These are phyloP conservation scores for Trametes cinnabarina DNA, from an alignment of 768 basidiomycete genomes.

Conservation along the genomic window DNA sequence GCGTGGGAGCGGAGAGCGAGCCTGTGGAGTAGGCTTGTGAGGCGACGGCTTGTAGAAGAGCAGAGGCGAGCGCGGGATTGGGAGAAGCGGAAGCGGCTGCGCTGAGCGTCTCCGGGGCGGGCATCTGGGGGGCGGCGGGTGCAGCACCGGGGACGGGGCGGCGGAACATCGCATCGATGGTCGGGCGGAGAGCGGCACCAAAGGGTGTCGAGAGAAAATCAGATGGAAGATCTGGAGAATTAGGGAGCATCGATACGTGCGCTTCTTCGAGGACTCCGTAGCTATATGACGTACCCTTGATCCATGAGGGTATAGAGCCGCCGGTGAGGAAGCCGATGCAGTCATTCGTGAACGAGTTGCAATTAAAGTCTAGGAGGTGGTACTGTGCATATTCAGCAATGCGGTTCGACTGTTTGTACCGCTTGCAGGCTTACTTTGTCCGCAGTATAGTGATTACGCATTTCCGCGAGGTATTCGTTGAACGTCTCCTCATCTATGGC, in stretches of 20 bases:
- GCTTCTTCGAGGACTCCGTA: background rate
- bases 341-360: constrained; percentile 93
- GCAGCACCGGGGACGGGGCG: constrained; percentile 49
- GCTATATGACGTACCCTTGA: constrained; percentile 59
- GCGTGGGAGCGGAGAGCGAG: constrained; percentile 19
- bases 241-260: background rate
- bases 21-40: constrained; percentile 41
- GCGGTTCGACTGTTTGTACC: too few species aligned
- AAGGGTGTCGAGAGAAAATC: constrained; percentile 91
- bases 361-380: constrained; percentile 93
- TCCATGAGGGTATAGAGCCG: constrained; percentile 72
- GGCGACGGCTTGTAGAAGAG: constrained; percentile 57
- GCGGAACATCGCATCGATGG: constrained; percentile 87
- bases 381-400: constrained; percentile 56
- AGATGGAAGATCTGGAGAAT: constrained; percentile 58
- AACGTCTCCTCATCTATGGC: constrained; percentile 83
- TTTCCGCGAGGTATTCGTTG: constrained; percentile 73
- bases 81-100: constrained; percentile 37
- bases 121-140: constrained; percentile 30
- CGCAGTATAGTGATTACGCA: constrained; percentile 80
- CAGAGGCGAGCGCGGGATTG: constrained; percentile 49
- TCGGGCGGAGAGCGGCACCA: constrained; percentile 80
- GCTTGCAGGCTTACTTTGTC: constrained; percentile 80
- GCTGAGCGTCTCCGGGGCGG: constrained; percentile 30
- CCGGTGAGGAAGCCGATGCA: constrained; percentile 86